These are phyloP conservation scores for Boletus subluridellus DNA, from an alignment of 1,284 basidiomycete genomes.

Conservation along the genomic window DNA sequence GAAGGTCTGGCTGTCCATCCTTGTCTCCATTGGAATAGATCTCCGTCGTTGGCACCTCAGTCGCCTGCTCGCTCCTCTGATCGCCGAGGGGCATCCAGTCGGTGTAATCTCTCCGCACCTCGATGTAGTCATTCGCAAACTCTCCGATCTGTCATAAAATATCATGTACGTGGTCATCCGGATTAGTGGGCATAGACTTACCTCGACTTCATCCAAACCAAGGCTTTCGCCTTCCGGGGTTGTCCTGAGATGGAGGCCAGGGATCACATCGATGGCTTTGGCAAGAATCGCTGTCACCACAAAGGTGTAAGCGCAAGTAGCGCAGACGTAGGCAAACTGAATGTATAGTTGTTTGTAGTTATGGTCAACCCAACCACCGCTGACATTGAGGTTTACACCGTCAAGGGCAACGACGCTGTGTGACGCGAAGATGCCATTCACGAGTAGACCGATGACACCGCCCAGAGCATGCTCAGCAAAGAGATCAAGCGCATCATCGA, in stretches of 20 bases:
- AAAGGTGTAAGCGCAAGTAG: constrained; percentile 64
- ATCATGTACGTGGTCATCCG: background rate
- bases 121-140: constrained; percentile 75
- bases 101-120: constrained; percentile 65
- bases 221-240: constrained; percentile 76
- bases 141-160: constrained; percentile 58
- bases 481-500: constrained; percentile 84
- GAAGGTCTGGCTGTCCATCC: constrained; percentile 42
- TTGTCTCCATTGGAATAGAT: constrained; percentile 43
- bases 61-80: constrained; percentile 7
- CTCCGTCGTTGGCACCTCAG: constrained; percentile 7
- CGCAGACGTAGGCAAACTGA: constrained; percentile 80
- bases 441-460: constrained; percentile 80
- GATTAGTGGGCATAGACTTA: constrained; percentile 35
- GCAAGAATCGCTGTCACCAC: constrained; percentile 65
- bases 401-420: constrained; percentile 63
- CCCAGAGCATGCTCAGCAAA: constrained; percentile 91
- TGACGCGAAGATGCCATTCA: constrained; percentile 79
- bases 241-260: constrained; percentile 71
- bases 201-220: constrained; percentile 87
- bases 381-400: constrained; percentile 64
- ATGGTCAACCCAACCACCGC: constrained; percentile 70
- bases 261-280: constrained; percentile 72
- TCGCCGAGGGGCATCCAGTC: constrained; percentile 45
- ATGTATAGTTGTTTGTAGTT: constrained; percentile 77